Percentiles rank a stretch among this genome's conserved stretches.
Evolutionary conservation across 2,329 filamentous ascomycete species (phyloP).

Genomic region (Colletotrichum cereale): DNA sequence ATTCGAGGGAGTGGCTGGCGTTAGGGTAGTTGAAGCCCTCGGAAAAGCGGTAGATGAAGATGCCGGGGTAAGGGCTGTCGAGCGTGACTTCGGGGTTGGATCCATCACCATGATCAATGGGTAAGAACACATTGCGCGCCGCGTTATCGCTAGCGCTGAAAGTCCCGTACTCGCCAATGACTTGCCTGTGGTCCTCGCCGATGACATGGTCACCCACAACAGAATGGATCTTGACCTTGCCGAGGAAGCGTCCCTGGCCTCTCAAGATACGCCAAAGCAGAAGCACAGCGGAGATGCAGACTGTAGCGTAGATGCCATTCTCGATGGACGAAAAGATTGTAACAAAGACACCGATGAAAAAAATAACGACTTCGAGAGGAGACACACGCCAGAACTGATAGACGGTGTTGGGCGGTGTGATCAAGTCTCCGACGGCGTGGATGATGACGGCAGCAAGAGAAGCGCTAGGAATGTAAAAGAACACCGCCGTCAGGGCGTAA

Average conservation of each 20-base stretch:
- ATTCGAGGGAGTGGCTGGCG: slow-evolving; percentile 87
- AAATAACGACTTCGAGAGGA: slow-evolving; percentile 90
- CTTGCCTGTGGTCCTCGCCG: slow-evolving; percentile 66
- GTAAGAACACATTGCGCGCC: slow-evolving; percentile 85
- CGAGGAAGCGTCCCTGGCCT: slow-evolving; percentile 86
- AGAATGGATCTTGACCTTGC: slow-evolving; percentile 85
- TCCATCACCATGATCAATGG: slow-evolving; percentile 88
- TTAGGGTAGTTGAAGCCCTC: slow-evolving; percentile 98
- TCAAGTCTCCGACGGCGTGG: slow-evolving; percentile 92
- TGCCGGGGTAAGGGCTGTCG: slow-evolving; percentile 86
- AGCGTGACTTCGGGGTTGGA: slow-evolving; percentile 87
- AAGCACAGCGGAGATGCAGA: slow-evolving; percentile 80
- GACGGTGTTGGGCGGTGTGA: slow-evolving; percentile 90
- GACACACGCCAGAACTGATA: slow-evolving; percentile 97
- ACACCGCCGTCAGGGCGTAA: slow-evolving; percentile 87
- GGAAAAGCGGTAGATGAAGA: slow-evolving; percentile 95
- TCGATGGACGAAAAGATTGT: slow-evolving; percentile 92
- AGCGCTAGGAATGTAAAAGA: slow-evolving; percentile 92
- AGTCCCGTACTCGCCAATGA: slow-evolving; percentile 67
- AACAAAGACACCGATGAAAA: slow-evolving; percentile 91
- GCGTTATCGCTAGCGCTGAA: slow-evolving; percentile 61
- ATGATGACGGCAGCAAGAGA: slow-evolving; percentile 91
- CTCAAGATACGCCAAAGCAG: slow-evolving; percentile 88
- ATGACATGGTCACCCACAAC: slow-evolving; percentile 81
- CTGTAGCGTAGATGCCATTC: slow-evolving; percentile 90